Evolutionary conservation across 2,329 filamentous ascomycete species (phyloP).

Genomic region (Xylaria multiplex): DNA sequence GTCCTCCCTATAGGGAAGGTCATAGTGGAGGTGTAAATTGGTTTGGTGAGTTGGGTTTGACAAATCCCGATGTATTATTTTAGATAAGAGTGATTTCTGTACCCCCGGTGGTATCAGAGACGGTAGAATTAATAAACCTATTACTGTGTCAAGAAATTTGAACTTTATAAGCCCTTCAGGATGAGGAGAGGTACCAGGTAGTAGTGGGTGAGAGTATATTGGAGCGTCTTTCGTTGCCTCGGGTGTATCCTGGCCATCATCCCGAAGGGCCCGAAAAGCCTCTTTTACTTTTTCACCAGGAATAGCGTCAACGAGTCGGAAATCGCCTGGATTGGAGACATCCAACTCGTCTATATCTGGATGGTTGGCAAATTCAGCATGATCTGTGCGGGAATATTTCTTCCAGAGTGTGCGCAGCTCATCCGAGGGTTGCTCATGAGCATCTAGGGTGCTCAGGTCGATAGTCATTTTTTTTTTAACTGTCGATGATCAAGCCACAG

Average conservation of each 20-base stretch:
- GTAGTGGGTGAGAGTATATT: slow-evolving; percentile 71
- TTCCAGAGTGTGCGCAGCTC: slow-evolving; percentile 79
- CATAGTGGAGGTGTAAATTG: slow-evolving; percentile 88
- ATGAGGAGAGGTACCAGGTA: slow-evolving; percentile 69
- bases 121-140: slow-evolving; percentile 83
- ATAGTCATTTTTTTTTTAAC: slow-evolving; percentile 50
- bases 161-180: not conserved
- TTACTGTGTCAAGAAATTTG: slow-evolving; percentile 10
- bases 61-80: slow-evolving; percentile 80
- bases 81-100: slow-evolving; percentile 76
- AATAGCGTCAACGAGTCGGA: slow-evolving; percentile 59
- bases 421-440: slow-evolving; percentile 80
- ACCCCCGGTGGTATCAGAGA: slow-evolving; percentile 74
- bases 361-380: slow-evolving; percentile 61
- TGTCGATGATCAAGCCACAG: not conserved
- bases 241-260: slow-evolving; percentile 47
- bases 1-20: slow-evolving; percentile 66
- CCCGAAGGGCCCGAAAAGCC: slow-evolving; percentile 57
- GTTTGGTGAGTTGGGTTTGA: slow-evolving; percentile 80
- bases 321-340: slow-evolving; percentile 52
- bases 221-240: slow-evolving; percentile 53
- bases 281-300: slow-evolving; percentile 54
- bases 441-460: slow-evolving; percentile 68
- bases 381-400: slow-evolving; percentile 70
- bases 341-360: slow-evolving; percentile 66